Evolutionary conservation across 306 rosid genomes (phyloP).

Genomic region (Gastrolobium bilobum): DNA sequence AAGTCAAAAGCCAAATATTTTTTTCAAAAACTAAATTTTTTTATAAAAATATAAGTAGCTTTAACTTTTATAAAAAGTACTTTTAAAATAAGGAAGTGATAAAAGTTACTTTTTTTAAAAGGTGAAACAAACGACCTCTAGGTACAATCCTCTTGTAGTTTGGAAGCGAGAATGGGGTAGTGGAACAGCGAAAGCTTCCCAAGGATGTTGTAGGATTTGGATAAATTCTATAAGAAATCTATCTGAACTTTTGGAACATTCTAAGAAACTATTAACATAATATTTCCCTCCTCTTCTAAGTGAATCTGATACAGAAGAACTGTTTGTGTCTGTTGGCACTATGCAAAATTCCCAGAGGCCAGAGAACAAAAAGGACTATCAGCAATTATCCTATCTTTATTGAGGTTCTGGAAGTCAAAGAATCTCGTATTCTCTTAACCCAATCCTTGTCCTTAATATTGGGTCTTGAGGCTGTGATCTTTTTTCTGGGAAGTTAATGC

Average conservation of each 20-base stretch:
- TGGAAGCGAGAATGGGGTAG: constrained; percentile 45
- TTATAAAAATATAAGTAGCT: no score
- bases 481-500: constrained; percentile 40
- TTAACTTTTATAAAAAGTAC: no score
- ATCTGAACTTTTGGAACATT: no score
- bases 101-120: no score
- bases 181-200: constrained; percentile 28
- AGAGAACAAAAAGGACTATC: constrained; percentile 49
- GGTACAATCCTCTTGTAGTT: constrained; percentile 62
- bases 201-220: constrained; percentile 44
- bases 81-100: no score
- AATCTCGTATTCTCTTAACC: constrained; percentile 51
- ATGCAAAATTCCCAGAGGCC: constrained; percentile 71
- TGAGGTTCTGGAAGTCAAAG: constrained; percentile 56
- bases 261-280: no score
- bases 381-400: constrained; percentile 41
- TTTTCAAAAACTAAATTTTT: no score
- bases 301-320: constrained; percentile 17
- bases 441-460: constrained; percentile 37
- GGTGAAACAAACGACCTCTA: no score
- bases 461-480: constrained; percentile 47
- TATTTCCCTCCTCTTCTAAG: constrained; percentile 50
- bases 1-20: no score
- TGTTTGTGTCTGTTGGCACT: constrained; percentile 28
- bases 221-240: constrained; percentile 43